Conservation (phyloP, 352 stramenopile genomes). For the Globisporangium camurandrum region DNA sequence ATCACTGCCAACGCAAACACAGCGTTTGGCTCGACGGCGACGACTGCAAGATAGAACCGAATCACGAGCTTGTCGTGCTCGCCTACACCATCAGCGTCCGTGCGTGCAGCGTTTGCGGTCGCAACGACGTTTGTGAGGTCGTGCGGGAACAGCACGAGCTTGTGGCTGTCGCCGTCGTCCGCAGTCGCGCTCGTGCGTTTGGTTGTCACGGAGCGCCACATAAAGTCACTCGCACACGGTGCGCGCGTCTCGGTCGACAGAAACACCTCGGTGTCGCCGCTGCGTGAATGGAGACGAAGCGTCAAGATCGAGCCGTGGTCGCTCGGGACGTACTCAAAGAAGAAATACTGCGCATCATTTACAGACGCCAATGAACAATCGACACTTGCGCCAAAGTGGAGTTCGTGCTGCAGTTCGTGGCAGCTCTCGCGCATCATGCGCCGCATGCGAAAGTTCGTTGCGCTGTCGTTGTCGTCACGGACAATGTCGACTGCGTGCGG, state of each 20-base stretch:
- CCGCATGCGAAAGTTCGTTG: conserved; percentile 31
- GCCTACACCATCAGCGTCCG: background rate
- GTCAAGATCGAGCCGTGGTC: conserved; percentile 44
- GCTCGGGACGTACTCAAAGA: conserved; percentile 40
- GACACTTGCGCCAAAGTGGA: conserved; percentile 38
- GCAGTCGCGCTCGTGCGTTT: conserved; percentile 2
- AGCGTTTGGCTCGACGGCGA: conserved; percentile 30
- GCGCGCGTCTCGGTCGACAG: conserved; percentile 63
- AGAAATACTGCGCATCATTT: conserved; percentile 33
- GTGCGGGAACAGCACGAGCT: conserved; percentile 52
- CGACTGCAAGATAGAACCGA: conserved; percentile 52
- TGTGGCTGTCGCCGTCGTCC: conserved; percentile 21
- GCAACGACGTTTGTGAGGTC: conserved; percentile 26
- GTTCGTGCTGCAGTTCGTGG: conserved; percentile 34
- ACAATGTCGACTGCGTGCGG: background rate
- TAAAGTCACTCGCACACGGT: conserved; percentile 56
- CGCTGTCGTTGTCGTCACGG: background rate
- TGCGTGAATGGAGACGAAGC: conserved; percentile 33
- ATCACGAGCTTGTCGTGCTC: conserved; percentile 7
- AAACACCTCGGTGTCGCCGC: conserved; percentile 54
- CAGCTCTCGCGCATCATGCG: conserved; percentile 50
- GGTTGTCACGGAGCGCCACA: conserved; percentile 49
- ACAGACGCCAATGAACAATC: conserved; percentile 17
- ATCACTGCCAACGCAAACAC: conserved; percentile 46
- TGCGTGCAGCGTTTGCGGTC: background rate